These are phyloP conservation scores for Phytophthora rubi DNA, from an alignment of 352 stramenopile species.

Conservation along the genomic window DNA sequence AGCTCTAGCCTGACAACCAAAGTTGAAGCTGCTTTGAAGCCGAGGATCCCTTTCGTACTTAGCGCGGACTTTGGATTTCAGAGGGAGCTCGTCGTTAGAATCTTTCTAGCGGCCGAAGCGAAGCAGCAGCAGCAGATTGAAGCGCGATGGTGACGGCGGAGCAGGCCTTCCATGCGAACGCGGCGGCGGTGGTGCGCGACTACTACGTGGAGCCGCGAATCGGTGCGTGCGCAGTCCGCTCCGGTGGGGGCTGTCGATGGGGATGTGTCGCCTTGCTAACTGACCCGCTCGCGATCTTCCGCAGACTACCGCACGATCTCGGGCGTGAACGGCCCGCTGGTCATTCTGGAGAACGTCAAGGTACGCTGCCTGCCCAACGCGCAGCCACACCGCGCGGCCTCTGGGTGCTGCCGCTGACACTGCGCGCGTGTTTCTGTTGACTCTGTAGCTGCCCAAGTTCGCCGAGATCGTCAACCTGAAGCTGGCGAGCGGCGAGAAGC, in stretches of 20 bases:
- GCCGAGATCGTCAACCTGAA: slow-evolving; percentile 99
- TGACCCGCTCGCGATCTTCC: slow-evolving; percentile 25
- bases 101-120: slow-evolving; percentile 31
- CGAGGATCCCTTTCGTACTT: slow-evolving; percentile 27
- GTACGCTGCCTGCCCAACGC: slow-evolving; percentile 41
- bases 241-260: neutral
- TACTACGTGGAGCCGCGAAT: slow-evolving; percentile 89
- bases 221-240: slow-evolving; percentile 43
- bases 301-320: slow-evolving; percentile 97
- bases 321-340: slow-evolving; percentile 98
- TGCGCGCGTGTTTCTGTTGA: neutral
- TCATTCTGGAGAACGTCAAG: slow-evolving; percentile 99
- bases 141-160: slow-evolving; percentile 67
- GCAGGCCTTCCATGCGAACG: slow-evolving; percentile 77
- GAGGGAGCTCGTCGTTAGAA: slow-evolving; percentile 14
- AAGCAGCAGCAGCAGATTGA: slow-evolving; percentile 32
- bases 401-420: neutral
- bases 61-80: slow-evolving; percentile 3
- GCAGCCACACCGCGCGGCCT: neutral
- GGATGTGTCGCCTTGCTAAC: neutral
- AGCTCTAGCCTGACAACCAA: neutral
- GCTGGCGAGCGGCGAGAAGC: slow-evolving; percentile 95
- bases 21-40: slow-evolving; percentile 19
- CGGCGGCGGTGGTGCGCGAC: slow-evolving; percentile 82
- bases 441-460: slow-evolving; percentile 93